phyloP scores from a whole-genome alignment of 495 filamentous ascomycete genomes.

The Collariella sp. region DNA sequence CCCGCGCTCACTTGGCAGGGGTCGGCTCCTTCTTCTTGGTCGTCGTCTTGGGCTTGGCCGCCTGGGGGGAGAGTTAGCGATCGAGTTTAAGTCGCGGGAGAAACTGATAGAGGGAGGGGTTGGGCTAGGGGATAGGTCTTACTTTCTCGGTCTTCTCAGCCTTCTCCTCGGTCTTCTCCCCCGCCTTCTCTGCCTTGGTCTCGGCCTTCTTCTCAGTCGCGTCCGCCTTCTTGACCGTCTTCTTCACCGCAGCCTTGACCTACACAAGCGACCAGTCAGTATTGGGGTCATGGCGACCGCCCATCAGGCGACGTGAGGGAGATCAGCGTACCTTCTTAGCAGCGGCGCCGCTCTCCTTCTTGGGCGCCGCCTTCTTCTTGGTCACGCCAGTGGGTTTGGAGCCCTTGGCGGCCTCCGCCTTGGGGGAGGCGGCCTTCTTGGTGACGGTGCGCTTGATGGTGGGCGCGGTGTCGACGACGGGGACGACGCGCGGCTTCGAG shows the following conservation, averaged over 20 bases:
- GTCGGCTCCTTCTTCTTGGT: conserved; percentile 34
- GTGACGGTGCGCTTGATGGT: conserved; percentile 40
- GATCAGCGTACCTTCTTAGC: conserved; percentile 39
- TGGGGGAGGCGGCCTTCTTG: conserved; percentile 29
- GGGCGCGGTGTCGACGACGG: conserved; percentile 41
- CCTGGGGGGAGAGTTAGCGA: conserved; percentile 15
- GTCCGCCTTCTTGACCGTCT: conserved; percentile 18
- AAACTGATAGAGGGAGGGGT: not conserved
- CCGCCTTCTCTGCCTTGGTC: conserved; percentile 11
- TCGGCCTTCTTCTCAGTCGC: conserved; percentile 16
- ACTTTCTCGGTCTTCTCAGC: conserved; percentile 25
- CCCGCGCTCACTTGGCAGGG: conserved; percentile 12
- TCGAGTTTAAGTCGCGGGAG: not conserved
- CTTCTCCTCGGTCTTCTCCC: conserved; percentile 9
- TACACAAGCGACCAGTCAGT: conserved; percentile 19
- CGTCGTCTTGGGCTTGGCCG: conserved; percentile 32
- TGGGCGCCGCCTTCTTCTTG: conserved; percentile 47
- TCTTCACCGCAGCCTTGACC: conserved; percentile 42
- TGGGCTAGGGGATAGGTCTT: not conserved
- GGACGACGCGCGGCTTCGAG: conserved; percentile 46
- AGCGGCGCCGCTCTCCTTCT: conserved; percentile 39
- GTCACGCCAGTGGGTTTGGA: conserved; percentile 46
- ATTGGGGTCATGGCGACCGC: too few relatives aligned
- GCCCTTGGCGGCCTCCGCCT: conserved; percentile 35
- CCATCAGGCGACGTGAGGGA: too few relatives aligned